phyloP scores from a whole-genome alignment of 1,139 yeast genomes.

The Suzukiozyma palmioleophila region DNA sequence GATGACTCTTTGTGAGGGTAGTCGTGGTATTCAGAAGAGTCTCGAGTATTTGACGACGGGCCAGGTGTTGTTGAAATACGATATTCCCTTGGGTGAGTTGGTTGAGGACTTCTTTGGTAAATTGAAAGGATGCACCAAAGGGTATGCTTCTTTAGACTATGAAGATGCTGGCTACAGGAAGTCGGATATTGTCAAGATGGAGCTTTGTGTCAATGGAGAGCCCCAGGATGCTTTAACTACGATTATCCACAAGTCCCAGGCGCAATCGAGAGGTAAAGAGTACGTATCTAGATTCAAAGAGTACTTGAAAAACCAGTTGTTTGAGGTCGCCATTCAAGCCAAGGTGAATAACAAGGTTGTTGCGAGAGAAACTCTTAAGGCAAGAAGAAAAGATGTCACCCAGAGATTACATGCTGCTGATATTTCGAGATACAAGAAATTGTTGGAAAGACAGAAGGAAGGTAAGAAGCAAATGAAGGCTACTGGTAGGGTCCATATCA shows the following conservation, averaged over 20 bases:
- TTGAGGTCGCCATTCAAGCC: constrained; percentile 92
- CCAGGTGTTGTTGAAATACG: constrained; percentile 76
- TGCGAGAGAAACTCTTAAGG: constrained; percentile 92
- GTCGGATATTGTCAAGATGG: constrained; percentile 82
- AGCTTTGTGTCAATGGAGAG: constrained; percentile 81
- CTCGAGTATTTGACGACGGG: constrained; percentile 75
- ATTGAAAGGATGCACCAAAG: constrained; percentile 82
- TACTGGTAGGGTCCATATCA: constrained; percentile 71
- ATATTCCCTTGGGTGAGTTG: constrained; percentile 79
- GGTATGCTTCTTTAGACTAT: constrained; percentile 91
- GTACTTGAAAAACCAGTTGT: constrained; percentile 73
- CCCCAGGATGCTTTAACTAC: constrained; percentile 92
- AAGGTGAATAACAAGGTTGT: constrained; percentile 76
- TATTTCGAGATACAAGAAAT: constrained; percentile 82
- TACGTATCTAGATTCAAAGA: constrained; percentile 82
- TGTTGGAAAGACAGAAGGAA: constrained; percentile 84
- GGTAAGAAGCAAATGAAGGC: constrained; percentile 86
- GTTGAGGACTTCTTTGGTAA: constrained; percentile 96
- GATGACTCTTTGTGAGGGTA: constrained; percentile 77
- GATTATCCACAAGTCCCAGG: constrained; percentile 79
- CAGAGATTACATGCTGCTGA: constrained; percentile 93
- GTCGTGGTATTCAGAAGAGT: constrained; percentile 80
- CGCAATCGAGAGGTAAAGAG: constrained; percentile 66
- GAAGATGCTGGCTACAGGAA: constrained; percentile 86
- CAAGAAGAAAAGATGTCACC: constrained; percentile 87